Evolutionary conservation across 2,329 filamentous ascomycete species (phyloP), one percentile per base, ranked within the genome.

Genomic region (Fusarium piperis): DNA sequence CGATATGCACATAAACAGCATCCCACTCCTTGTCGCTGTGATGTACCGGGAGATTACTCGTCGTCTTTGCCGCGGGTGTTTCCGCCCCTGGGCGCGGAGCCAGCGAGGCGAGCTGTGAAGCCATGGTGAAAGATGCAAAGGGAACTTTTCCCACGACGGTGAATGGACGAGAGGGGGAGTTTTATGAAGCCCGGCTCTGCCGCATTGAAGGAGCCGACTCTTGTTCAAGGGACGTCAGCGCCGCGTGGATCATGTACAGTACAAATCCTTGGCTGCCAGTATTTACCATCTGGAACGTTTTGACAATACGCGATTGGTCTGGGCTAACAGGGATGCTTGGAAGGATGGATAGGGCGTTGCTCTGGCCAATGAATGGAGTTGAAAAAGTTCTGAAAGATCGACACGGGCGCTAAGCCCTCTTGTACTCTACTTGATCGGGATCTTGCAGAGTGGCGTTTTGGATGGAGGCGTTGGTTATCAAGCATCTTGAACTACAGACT

Each of bases 21-120:
- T 18, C 23, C 67, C 66, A 70, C 39, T 70, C 66, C 26, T 32
- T 18, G 4, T 69, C 67, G 26, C 44, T 59, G 10, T 66, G 67
- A 16, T 62, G 62, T 1, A 55, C n/a, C 6, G 57, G 41, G 8
- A 46, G 32, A 11, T 2, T 9, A 28, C 5, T 23, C 23, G 38
- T 26, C 7, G 20, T 53, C 11, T 32, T 28, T 2, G 12, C 16
- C 13, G 23, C 4, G 9, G 20, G 10, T 12, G 30, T 9, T 18
- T 20, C 28, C 10, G 8, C 32, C 2, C 36, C 12, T 15, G 55
- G 36, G 6, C 41, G 63, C 16, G 61, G 51, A 30, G 64, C 66
- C 13, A 69, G 32, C 1, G 55, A 11, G 2, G 30, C 15, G 7
- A 38, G 15, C 10, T 65, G 35, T 3, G 39, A 52, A 16, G 28